These are phyloP conservation scores for Penicillium egyptiacum DNA, from an alignment of 495 filamentous ascomycete genomes.

Conservation along the genomic window DNA sequence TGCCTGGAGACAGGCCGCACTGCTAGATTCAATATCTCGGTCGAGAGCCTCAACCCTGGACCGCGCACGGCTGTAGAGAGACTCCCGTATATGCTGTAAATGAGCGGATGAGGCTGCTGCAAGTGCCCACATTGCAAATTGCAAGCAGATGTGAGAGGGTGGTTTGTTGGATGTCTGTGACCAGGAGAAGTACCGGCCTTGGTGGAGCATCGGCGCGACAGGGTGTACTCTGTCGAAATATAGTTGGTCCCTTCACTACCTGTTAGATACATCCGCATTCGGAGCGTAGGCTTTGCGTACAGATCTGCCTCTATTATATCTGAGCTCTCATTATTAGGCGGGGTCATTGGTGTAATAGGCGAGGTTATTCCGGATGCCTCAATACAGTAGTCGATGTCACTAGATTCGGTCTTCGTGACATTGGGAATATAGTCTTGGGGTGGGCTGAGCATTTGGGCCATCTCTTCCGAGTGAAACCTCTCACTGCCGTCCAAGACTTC, in stretches of 20 bases:
- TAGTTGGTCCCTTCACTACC: constrained; percentile 50
- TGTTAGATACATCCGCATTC: constrained; percentile 10
- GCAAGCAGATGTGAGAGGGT: constrained; percentile 43
- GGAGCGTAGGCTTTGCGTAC: background rate
- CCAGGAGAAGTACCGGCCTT: constrained; percentile 46
- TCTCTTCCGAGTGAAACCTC: background rate
- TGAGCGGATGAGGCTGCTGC: constrained; percentile 54
- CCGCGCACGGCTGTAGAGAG: constrained; percentile 49
- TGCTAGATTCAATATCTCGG: background rate
- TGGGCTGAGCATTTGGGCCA: background rate
- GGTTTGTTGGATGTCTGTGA: constrained; percentile 27
- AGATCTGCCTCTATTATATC: constrained; percentile 13
- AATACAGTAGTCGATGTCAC: background rate
- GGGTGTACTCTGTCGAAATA: constrained; percentile 61
- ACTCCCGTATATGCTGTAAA: constrained; percentile 46
- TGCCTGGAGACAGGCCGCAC: constrained; percentile 35
- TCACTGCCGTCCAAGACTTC: background rate
- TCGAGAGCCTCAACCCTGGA: constrained; percentile 41
- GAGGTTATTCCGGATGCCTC: background rate
- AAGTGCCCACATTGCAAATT: constrained; percentile 57
- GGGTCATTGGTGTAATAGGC: background rate
- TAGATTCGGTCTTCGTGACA: background rate
- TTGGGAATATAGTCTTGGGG: background rate
- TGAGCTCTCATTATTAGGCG: background rate
- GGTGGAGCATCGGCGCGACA: constrained; percentile 54